These are phyloP conservation scores for Stylosanthes scabra DNA, from an alignment of 331 rosid species.

Conservation along the genomic window DNA sequence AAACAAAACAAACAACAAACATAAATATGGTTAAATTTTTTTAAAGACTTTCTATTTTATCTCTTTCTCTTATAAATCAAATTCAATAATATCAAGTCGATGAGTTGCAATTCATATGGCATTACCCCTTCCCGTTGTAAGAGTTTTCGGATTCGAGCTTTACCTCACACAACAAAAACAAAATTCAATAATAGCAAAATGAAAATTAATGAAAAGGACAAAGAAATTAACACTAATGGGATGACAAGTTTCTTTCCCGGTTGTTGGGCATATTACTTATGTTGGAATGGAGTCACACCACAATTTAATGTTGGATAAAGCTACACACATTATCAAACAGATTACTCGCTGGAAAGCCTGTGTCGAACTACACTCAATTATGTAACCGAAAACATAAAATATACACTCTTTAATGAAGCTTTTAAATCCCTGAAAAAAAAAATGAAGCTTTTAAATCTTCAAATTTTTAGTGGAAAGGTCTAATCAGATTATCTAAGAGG, in stretches of 20 bases:
- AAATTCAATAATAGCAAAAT: not conserved
- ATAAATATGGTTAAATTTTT: too few relatives aligned
- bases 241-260: not conserved
- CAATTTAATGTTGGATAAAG: constrained; percentile 44
- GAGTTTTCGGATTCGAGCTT: too few relatives aligned
- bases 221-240: constrained; percentile 6
- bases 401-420: too few relatives aligned
- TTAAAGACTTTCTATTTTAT: too few relatives aligned
- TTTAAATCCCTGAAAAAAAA: too few relatives aligned
- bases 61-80: too few relatives aligned
- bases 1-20: too few relatives aligned
- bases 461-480: not conserved
- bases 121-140: too few relatives aligned
- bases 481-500: not conserved
- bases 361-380: not conserved
- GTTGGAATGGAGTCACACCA: constrained; percentile 33
- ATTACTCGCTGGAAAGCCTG: not conserved
- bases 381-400: too few relatives aligned
- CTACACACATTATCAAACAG: constrained; percentile 12
- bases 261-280: not conserved
- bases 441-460: constrained; percentile 3
- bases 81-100: too few relatives aligned
- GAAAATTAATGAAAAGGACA: not conserved
- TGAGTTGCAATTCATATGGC: too few relatives aligned
- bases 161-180: too few relatives aligned